Percentiles rank a stretch among this genome's conserved stretches.
These are phyloP conservation scores for Xylaria grammica DNA, from an alignment of 495 filamentous ascomycete species.

Conservation along the genomic window DNA sequence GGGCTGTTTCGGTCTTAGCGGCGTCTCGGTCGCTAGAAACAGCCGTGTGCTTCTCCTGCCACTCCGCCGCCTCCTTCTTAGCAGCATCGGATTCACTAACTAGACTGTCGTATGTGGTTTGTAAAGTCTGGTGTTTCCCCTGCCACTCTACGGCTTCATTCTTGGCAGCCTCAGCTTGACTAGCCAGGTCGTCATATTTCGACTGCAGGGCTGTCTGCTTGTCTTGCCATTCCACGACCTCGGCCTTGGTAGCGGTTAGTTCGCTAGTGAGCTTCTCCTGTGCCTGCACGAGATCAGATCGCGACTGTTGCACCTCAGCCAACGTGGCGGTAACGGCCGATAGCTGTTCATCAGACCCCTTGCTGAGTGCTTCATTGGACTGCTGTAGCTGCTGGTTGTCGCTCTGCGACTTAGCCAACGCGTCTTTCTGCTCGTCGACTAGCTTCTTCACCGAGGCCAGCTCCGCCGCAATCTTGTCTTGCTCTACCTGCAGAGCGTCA, in stretches of 20 bases:
- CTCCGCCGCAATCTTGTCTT: constrained; percentile 17
- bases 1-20: not conserved
- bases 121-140: constrained; percentile 19
- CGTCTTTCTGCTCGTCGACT: constrained; percentile 18
- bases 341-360: constrained; percentile 14
- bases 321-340: constrained; percentile 6
- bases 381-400: constrained; percentile 13
- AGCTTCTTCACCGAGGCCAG: constrained; percentile 18
- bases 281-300: constrained; percentile 12
- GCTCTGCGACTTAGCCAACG: constrained; percentile 12
- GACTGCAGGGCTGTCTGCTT: constrained; percentile 16
- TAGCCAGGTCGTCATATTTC: constrained; percentile 8
- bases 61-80: constrained; percentile 15
- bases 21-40: not conserved
- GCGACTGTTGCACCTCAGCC: constrained; percentile 16
- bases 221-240: constrained; percentile 11
- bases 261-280: constrained; percentile 17
- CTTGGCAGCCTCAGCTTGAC: constrained; percentile 1
- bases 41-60: constrained; percentile 14
- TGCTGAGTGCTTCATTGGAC: not conserved
- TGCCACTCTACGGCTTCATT: constrained; percentile 19
- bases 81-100: constrained; percentile 8
- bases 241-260: constrained; percentile 1
- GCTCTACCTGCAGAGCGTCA: constrained; percentile 15
- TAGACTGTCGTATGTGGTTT: constrained; percentile 13